Evolutionary conservation across 176 grass and related monocot species (phyloP), one percentile per base, ranked within the genome.

Genomic region (Saccharum officinarum): DNA sequence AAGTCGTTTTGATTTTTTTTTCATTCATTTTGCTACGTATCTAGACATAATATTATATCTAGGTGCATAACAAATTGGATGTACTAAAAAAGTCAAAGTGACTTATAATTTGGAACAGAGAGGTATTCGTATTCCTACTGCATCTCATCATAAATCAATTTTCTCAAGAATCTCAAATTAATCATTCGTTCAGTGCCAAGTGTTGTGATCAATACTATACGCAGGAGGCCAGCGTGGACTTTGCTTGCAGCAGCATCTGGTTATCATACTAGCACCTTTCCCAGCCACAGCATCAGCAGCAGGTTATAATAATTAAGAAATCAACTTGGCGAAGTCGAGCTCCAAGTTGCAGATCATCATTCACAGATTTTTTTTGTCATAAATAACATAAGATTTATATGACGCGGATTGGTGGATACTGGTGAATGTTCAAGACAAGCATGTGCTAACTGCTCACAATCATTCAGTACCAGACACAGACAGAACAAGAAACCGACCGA

Each of bases 331-430:
- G 30, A 11, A 14, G 34, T 67, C 31, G 52, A 86, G 52, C 52
- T 64, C 88, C 83, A 85, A 89, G 78, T 71, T 77, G 64, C 65
- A 82, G 66, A 67, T 38, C 15, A 73, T 46, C 15, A 28, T 57
- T 70, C 20, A 5, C 52, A 69, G 1, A 8, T 25, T 61, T 70
- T 60, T 74, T 59, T 71, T 71, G 13, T n/a, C 17, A 45, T 36
- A 65, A 49, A 79, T 33, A 33, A 4, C 5, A 34, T 25, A 18
- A 6, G 20, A 73, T 55, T 18, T 12, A n/a, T 49, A 31, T 74
- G 30, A 10, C 6, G n/a, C 46, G n/a, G 57, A 41, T 8, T 3
- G 11, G 69, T 60, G 3, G 61, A 57, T 80, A 44, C 4, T 30
- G 61, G 55, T 36, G 44, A 78, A 45, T 8, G 36, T 20, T 73